Conservation (phyloP, 2,329 filamentous ascomycete species). For the Chaetothyriales sp. region DNA sequence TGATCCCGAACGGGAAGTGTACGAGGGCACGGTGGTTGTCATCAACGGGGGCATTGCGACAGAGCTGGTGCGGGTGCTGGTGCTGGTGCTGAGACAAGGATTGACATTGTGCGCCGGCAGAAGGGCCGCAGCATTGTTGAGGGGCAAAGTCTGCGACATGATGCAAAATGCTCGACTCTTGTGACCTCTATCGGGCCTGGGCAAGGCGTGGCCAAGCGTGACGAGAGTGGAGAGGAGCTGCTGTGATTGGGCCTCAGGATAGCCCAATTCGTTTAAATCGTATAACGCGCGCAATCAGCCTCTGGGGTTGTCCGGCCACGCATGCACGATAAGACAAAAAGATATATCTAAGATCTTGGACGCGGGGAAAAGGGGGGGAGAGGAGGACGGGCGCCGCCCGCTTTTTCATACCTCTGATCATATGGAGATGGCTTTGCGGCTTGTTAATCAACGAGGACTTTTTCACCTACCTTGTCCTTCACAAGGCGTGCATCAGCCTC, state of each 20-base stretch:
- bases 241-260: neutral
- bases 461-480: neutral
- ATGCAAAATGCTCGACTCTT: neutral
- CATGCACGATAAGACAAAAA: too few relatives aligned
- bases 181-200: neutral
- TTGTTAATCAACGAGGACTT: neutral
- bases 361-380: neutral
- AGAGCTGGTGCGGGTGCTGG: conserved; percentile 4
- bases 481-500: neutral
- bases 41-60: conserved; percentile 15
- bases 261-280: neutral
- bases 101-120: neutral
- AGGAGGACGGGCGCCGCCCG: too few relatives aligned
- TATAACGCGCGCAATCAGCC: too few relatives aligned
- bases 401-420: neutral
- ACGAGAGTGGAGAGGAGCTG: neutral
- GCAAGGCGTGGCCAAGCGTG: too few relatives aligned
- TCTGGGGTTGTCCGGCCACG: too few relatives aligned
- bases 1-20: conserved; percentile 9
- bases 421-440: neutral
- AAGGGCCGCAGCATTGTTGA: neutral
- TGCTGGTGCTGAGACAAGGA: neutral
- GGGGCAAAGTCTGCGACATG: neutral
- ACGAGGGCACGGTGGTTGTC: conserved; percentile 8
- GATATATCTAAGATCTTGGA: too few relatives aligned